phyloP scores from a whole-genome alignment of 2,329 filamentous ascomycete species.

The Chalaropsis thielavioides region DNA sequence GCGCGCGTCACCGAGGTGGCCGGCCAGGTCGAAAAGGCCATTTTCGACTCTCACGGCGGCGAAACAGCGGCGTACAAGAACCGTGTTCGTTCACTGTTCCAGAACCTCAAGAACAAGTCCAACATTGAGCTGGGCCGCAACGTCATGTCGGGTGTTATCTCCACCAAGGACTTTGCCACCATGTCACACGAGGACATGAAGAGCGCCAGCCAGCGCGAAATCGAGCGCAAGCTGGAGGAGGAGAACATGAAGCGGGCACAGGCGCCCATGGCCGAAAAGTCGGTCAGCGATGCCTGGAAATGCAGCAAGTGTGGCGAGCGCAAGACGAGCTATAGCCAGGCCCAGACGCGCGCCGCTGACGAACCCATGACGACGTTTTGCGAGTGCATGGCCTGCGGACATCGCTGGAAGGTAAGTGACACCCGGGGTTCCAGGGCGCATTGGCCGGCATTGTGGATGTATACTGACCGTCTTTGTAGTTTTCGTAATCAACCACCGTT shows the following conservation, averaged over 20 bases:
- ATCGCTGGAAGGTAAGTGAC: constrained; percentile 53
- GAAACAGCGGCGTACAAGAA: constrained; percentile 58
- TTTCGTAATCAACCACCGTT: constrained; percentile 9
- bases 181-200: constrained; percentile 90
- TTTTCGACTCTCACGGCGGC: constrained; percentile 53
- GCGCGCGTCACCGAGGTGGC: constrained; percentile 58
- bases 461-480: neutral
- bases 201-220: constrained; percentile 62
- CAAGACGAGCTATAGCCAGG: constrained; percentile 91
- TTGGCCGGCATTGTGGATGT: too few relatives aligned
- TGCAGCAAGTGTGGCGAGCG: constrained; percentile 87
- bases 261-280: constrained; percentile 83
- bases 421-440: neutral
- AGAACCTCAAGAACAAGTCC: constrained; percentile 86
- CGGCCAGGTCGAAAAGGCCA: constrained; percentile 71
- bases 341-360: constrained; percentile 88
- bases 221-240: constrained; percentile 62
- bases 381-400: constrained; percentile 54
- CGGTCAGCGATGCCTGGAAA: constrained; percentile 71
- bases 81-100: constrained; percentile 84
- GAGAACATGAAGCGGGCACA: constrained; percentile 97
- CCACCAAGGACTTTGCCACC: constrained; percentile 57
- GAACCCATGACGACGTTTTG: constrained; percentile 77
- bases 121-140: constrained; percentile 64
- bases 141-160: constrained; percentile 61